Conservation (phyloP, 495 filamentous ascomycete species). For the Penicillium longicatenatum region DNA sequence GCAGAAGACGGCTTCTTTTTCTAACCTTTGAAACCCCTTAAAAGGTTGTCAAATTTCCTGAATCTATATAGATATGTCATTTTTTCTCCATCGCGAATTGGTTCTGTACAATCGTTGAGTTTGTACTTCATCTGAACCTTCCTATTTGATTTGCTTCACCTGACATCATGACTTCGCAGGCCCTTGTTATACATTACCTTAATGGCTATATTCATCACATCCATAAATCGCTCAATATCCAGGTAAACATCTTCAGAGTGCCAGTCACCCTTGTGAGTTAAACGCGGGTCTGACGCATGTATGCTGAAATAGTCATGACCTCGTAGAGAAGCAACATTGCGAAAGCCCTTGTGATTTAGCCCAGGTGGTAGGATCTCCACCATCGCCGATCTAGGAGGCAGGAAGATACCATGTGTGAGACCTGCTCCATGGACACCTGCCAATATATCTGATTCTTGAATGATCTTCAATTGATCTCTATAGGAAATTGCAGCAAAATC, state of each 20-base stretch:
- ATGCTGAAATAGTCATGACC: slow-evolving; percentile 34
- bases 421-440: slow-evolving; percentile 45
- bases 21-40: too few relatives aligned
- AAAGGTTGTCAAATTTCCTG: too few relatives aligned
- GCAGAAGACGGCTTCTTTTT: too few relatives aligned
- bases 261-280: slow-evolving; percentile 13
- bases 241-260: slow-evolving; percentile 23
- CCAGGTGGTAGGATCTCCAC: slow-evolving; percentile 41
- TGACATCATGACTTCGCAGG: slow-evolving; percentile 8
- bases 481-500: slow-evolving; percentile 39
- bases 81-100: too few relatives aligned
- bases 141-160: too few relatives aligned
- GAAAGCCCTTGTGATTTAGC: slow-evolving; percentile 38
- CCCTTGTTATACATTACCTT: slow-evolving; percentile 27
- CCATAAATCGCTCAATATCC: slow-evolving; percentile 19
- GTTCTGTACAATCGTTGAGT: too few relatives aligned
- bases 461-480: slow-evolving; percentile 33
- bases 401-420: slow-evolving; percentile 40
- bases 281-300: slow-evolving; percentile 15
- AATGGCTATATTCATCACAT: slow-evolving; percentile 20
- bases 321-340: slow-evolving; percentile 34
- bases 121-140: too few relatives aligned
- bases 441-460: slow-evolving; percentile 37
- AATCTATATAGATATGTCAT: too few relatives aligned
- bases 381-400: slow-evolving; percentile 30